Percentiles rank a stretch among this genome's conserved stretches.
These are phyloP conservation scores for Colletotrichum paranaense DNA, from an alignment of 2,329 filamentous ascomycete genomes.

Conservation along the genomic window DNA sequence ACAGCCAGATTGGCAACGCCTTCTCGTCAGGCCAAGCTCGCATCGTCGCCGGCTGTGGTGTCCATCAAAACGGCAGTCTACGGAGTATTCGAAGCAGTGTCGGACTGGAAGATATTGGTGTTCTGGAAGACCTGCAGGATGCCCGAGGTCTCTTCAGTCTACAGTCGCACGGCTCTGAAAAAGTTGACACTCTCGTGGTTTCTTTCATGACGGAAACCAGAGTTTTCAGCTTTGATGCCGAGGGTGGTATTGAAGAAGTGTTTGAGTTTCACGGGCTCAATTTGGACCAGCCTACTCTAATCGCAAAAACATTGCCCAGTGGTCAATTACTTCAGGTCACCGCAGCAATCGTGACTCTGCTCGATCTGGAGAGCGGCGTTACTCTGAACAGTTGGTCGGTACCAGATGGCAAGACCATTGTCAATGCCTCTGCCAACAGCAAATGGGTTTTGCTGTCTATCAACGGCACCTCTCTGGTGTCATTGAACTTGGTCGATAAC, in stretches of 20 bases:
- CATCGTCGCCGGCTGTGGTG: conserved; percentile 92
- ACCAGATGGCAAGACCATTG: conserved; percentile 69
- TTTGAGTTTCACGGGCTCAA: conserved; percentile 78
- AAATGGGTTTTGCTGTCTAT: conserved; percentile 78
- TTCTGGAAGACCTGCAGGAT: conserved; percentile 82
- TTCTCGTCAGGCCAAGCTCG: conserved; percentile 96
- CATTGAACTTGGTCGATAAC: conserved; percentile 71
- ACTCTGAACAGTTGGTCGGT: conserved; percentile 33
- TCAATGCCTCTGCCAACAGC: conserved; percentile 80
- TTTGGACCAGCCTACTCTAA: conserved; percentile 78
- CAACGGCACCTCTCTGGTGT: conserved; percentile 78
- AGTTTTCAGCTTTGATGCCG: conserved; percentile 78
- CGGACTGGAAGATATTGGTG: conserved; percentile 86
- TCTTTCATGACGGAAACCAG: conserved; percentile 88
- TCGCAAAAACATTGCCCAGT: conserved; percentile 66
- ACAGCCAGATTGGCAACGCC: conserved; percentile 80
- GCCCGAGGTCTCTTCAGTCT: conserved; percentile 81
- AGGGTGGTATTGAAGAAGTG: conserved; percentile 88
- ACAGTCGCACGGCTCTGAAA: conserved; percentile 58
- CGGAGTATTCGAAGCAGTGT: conserved; percentile 94
- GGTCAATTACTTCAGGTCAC: conserved; percentile 34
- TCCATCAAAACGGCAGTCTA: conserved; percentile 87
- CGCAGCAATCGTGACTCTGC: conserved; percentile 14
- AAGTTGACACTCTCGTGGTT: conserved; percentile 78
- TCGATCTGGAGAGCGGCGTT: conserved; percentile 34